These are phyloP conservation scores for Aureobasidium melanogenum DNA, from an alignment of 2,329 filamentous ascomycete genomes.

Conservation along the genomic window DNA sequence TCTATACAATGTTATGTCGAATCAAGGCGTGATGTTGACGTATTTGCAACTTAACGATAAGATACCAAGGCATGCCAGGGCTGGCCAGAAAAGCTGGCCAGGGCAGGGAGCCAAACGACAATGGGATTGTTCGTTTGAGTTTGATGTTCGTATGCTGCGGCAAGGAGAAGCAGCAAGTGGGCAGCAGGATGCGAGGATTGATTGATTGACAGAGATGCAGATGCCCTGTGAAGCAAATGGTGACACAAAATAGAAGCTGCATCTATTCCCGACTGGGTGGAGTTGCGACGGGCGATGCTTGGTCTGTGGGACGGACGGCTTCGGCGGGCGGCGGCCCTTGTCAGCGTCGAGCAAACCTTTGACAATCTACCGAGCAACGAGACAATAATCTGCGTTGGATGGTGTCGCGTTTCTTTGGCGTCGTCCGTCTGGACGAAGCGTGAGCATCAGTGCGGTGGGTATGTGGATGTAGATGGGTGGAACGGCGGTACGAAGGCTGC, in stretches of 20 bases:
- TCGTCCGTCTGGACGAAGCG: neutral
- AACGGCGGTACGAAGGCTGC: constrained; percentile 5
- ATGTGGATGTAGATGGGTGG: neutral
- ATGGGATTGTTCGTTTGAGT: constrained; percentile 1
- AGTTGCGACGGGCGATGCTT: neutral
- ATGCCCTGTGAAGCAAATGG: constrained; percentile 8
- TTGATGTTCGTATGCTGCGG: constrained; percentile 6
- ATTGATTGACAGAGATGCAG: neutral
- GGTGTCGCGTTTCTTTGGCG: neutral
- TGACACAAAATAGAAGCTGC: constrained; percentile 5
- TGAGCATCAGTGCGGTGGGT: neutral
- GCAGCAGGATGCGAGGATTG: neutral
- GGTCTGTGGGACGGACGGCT: constrained; percentile 12
- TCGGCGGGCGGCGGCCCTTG: constrained; percentile 10
- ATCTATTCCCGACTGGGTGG: constrained; percentile 7
- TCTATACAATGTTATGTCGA: constrained; percentile 1
- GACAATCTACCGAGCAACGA: constrained; percentile 12
- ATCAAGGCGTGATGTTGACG: constrained; percentile 6
- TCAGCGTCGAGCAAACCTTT: constrained; percentile 5
- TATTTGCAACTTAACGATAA: neutral
- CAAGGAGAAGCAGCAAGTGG: neutral
- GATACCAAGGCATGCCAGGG: neutral
- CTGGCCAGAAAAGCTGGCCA: neutral
- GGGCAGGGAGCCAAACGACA: neutral
- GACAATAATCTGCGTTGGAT: constrained; percentile 11